Evolutionary conservation across 2,329 filamentous ascomycete genomes (phyloP), one percentile per base, ranked within the genome.

Genomic region (Aspergillus sp.): DNA sequence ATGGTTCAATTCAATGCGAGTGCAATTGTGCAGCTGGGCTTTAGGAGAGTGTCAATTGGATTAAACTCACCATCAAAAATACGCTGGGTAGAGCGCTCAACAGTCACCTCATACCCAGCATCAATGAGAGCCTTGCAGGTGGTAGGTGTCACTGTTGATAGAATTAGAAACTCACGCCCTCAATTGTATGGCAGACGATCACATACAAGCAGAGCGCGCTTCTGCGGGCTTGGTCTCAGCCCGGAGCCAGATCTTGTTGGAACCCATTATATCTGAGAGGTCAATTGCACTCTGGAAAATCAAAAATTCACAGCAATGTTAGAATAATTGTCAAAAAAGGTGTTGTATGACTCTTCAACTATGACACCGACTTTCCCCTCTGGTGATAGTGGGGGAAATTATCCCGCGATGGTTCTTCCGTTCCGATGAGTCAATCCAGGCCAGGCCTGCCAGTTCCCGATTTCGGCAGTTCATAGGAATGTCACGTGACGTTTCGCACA

Each of bases 51-150:
- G 19, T 20, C 4, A 13, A 11, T 52, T 34, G 6, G 47, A 34
- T 27, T 46, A 41, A 13, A 51, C 68, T 56, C 68, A 74, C 78
- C 77, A 30, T 77, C 75, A 53, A 79, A 80, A 67, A 91, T 90
- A 56, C 89, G 82, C 69, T 84, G 82, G n/a, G 83, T 82, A 58
- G 83, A 85, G 60, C 83, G 81, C 79, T 91, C 89, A 50, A 90
- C 84, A 50, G 83, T 83, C 65, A 91, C 82, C 22, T 80, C 80
- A 72, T 90, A 91, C 60, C 88, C 88, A 41, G 86, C 87, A 62
- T 89, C 82, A 54, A 90, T 77, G 53, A 91, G 82, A 52, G 80
- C 80, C 75, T 86, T 85, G 64, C 83, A 77, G 41, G 80, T 83
- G n/a, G 76, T 76, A 48, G 79, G 77, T 58, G 77, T 83, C 60